These are phyloP conservation scores for Podaxis carcinomalis DNA, from an alignment of 768 basidiomycete species.

Conservation along the genomic window DNA sequence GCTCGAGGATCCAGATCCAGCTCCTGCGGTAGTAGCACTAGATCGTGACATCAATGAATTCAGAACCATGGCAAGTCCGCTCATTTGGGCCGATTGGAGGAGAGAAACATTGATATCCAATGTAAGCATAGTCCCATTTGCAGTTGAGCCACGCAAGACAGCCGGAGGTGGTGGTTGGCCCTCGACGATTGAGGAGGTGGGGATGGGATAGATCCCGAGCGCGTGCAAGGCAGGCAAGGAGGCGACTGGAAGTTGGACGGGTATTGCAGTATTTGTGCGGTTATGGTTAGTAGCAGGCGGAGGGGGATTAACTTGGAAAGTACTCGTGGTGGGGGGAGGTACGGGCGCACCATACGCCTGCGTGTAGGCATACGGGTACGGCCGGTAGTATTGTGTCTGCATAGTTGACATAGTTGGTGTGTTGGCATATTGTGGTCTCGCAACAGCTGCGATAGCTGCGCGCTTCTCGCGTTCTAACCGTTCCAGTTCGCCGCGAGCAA, in stretches of 20 bases:
- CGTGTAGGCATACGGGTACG: slow-evolving; percentile 62
- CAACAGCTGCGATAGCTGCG: slow-evolving; percentile 35
- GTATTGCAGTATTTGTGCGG: slow-evolving; percentile 38
- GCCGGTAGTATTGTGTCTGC: slow-evolving; percentile 56
- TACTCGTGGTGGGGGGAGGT: slow-evolving; percentile 31
- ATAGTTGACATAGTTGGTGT: slow-evolving; percentile 26
- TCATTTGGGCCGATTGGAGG: slow-evolving; percentile 74
- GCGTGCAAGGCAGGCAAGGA: slow-evolving; percentile 63
- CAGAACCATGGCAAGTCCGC: slow-evolving; percentile 64
- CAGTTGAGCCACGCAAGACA: slow-evolving; percentile 67
- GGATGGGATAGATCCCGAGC: slow-evolving; percentile 70
- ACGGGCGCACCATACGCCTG: slow-evolving; percentile 48
- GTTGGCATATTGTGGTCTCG: slow-evolving; percentile 36
- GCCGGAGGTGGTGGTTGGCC: slow-evolving; percentile 69
- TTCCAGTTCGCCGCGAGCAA: slow-evolving; percentile 61
- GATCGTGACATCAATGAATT: slow-evolving; percentile 64
- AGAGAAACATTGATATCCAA: slow-evolving; percentile 77
- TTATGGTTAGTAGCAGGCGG: slow-evolving; percentile 27
- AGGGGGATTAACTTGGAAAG: slow-evolving; percentile 20
- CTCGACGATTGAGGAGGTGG: slow-evolving; percentile 47
- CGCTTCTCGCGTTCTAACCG: slow-evolving; percentile 69
- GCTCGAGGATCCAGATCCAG: slow-evolving; percentile 11
- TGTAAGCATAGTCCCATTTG: slow-evolving; percentile 67
- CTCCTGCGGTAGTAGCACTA: slow-evolving; percentile 13
- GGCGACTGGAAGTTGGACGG: slow-evolving; percentile 69